Percentiles rank a stretch among this genome's conserved stretches.
phyloP scores from a whole-genome alignment of 2,329 filamentous ascomycete genomes.

The Penicillium sp. region DNA sequence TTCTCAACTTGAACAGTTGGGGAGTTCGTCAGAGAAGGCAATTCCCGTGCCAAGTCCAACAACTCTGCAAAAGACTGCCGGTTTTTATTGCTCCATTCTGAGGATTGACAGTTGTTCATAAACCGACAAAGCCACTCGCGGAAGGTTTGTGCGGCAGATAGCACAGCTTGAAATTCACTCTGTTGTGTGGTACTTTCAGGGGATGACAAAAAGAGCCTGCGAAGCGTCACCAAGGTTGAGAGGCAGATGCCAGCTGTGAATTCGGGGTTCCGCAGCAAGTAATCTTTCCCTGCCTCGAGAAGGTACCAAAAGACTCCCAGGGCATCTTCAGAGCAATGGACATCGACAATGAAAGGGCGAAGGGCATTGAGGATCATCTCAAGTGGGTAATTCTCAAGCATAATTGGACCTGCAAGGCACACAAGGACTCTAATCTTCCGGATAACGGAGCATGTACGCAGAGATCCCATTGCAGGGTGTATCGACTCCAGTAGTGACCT shows the following conservation, averaged over 20 bases:
- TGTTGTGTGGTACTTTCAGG: conserved; percentile 85
- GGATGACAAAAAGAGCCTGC: conserved; percentile 74
- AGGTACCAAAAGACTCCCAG: conserved; percentile 87
- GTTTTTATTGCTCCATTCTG: conserved; percentile 55
- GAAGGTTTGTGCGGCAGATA: conserved; percentile 76
- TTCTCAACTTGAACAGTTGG: conserved; percentile 76
- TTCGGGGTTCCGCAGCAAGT: conserved; percentile 70
- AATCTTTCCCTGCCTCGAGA: conserved; percentile 68
- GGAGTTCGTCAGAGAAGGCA: conserved; percentile 72
- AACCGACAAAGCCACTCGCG: conserved; percentile 78
- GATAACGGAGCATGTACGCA: conserved; percentile 85
- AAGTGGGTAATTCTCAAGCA: conserved; percentile 79
- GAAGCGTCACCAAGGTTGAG: conserved; percentile 78
- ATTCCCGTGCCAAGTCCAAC: conserved; percentile 69
- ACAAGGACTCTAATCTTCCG: conserved; percentile 84
- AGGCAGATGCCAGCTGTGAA: conserved; percentile 83
- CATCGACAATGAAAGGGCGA: conserved; percentile 77
- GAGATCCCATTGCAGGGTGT: conserved; percentile 79
- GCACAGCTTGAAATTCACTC: conserved; percentile 77
- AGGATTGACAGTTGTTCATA: conserved; percentile 66
- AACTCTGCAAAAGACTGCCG: conserved; percentile 69
- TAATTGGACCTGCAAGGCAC: conserved; percentile 74
- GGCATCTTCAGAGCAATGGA: conserved; percentile 88
- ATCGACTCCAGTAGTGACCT: conserved; percentile 81
- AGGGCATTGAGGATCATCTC: conserved; percentile 89